These are phyloP conservation scores for Microstegium vimineum DNA, from an alignment of 176 grass and related monocot species.

Conservation along the genomic window DNA sequence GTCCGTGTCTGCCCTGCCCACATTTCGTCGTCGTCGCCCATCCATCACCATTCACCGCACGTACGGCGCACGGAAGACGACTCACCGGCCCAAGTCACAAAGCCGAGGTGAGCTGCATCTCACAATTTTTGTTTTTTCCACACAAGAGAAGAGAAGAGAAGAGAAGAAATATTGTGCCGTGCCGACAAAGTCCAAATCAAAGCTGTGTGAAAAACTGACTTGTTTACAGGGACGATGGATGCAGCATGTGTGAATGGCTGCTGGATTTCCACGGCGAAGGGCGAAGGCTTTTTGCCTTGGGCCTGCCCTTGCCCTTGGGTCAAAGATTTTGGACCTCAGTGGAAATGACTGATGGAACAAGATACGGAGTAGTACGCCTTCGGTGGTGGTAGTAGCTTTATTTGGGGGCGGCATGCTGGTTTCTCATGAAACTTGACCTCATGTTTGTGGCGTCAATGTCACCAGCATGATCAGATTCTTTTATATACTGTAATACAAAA, in stretches of 20 bases:
- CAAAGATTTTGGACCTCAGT: neutral
- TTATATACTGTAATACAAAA: too few species aligned
- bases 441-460: neutral
- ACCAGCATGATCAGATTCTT: neutral
- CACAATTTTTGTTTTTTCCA: neutral
- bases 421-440: neutral
- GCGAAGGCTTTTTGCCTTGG: neutral
- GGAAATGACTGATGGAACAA: neutral
- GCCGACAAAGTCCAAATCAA: neutral
- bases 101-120: neutral
- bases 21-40: neutral
- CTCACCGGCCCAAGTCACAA: neutral
- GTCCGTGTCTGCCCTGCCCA: neutral
- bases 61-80: neutral
- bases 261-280: too few species aligned
- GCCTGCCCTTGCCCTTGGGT: neutral
- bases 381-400: neutral
- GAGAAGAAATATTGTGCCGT: neutral
- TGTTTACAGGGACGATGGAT: neutral
- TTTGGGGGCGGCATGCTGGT: neutral
- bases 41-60: too few species aligned
- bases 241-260: neutral
- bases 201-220: neutral
- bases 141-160: neutral
- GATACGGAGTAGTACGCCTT: neutral